Evolutionary conservation across 257 asterid genomes (phyloP).

Genomic region (Rubia yunnanensis): DNA sequence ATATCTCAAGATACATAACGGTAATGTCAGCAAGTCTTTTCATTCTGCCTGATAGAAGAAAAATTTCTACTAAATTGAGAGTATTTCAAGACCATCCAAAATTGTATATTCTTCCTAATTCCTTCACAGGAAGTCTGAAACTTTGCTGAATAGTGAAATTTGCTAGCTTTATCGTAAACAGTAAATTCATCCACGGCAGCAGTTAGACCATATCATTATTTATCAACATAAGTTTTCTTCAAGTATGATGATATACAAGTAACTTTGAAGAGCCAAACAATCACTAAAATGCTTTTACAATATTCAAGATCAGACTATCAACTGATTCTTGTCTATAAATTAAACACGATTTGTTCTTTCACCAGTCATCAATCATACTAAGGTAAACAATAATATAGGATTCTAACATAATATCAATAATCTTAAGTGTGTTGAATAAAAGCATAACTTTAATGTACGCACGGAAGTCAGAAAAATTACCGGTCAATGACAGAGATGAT

Average conservation of each 20-base stretch:
- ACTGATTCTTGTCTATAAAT: not conserved
- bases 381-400: not conserved
- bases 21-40: not conserved
- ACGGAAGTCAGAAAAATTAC: conserved; percentile 25
- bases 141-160: not conserved
- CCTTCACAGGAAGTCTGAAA: conserved; percentile 1
- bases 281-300: not conserved
- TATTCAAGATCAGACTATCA: not conserved
- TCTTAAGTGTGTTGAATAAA: not conserved
- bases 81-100: not conserved
- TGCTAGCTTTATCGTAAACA: not conserved
- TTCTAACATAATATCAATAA: not conserved
- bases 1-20: not conserved
- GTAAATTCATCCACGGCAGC: not conserved
- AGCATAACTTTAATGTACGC: not conserved
- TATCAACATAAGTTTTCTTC: not conserved
- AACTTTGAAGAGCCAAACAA: not conserved
- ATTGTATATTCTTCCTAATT: not conserved
- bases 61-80: not conserved
- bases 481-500: conserved; percentile 87
- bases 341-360: not conserved
- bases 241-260: not conserved
- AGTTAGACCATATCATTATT: not conserved
- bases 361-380: not conserved
- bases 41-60: not conserved